phyloP scores from a whole-genome alignment of 768 basidiomycete genomes.

The Amyloporia xantha region DNA sequence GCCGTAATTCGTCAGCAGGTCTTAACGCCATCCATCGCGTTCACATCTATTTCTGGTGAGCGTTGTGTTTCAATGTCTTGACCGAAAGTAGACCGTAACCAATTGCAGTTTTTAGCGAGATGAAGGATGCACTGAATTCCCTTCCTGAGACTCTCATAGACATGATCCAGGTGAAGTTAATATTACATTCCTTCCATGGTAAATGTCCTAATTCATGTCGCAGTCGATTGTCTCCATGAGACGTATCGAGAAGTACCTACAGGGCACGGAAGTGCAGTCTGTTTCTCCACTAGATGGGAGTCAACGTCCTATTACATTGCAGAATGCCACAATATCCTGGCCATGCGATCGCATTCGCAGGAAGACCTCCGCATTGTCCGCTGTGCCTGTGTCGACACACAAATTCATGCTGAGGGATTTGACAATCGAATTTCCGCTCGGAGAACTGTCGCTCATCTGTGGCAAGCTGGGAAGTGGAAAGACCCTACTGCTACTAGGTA shows the following conservation, averaged over 20 bases:
- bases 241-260: constrained; percentile 87
- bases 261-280: constrained; percentile 59
- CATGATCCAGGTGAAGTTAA: constrained; percentile 71
- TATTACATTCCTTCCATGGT: background rate
- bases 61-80: background rate
- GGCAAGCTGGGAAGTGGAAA: constrained; percentile 90
- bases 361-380: constrained; percentile 45
- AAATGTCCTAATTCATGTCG: constrained; percentile 3
- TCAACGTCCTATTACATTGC: constrained; percentile 60
- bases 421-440: constrained; percentile 67
- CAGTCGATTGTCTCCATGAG: constrained; percentile 78
- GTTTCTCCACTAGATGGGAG: constrained; percentile 53
- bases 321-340: constrained; percentile 88
- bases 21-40: constrained; percentile 80
- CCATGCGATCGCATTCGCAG: constrained; percentile 60
- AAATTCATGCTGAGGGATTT: constrained; percentile 82
- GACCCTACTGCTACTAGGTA: constrained; percentile 71
- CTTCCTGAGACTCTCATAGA: constrained; percentile 91
- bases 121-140: constrained; percentile 82
- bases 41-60: constrained; percentile 39
- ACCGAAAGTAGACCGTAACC: background rate
- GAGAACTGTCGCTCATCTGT: constrained; percentile 77
- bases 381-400: constrained; percentile 62
- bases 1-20: constrained; percentile 61
- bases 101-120: constrained; percentile 76